Base-by-base conservation (phyloP, 352 stramenopile genomes). In the Plasmopara halstedii region DNA sequence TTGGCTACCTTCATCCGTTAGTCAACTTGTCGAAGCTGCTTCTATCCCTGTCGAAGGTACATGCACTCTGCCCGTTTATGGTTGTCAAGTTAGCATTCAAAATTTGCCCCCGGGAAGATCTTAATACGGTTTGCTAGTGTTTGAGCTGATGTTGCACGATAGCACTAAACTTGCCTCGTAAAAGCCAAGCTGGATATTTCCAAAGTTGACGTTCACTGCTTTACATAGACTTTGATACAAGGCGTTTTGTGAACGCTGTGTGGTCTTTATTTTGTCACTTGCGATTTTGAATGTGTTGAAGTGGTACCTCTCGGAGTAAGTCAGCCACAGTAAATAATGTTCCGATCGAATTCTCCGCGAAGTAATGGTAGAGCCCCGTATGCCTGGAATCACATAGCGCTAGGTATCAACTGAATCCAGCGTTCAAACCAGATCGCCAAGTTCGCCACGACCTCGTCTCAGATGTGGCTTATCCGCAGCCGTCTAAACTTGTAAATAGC, bases 181-280 rank as follows among this genome's bases (percentile, higher is more conserved):
- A 19, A 0, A 57, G 13, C 42, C 42, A 62, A 29, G 35, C 14
- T 9, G 41, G 46, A 7, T 35, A 27, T 8, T 11, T 10, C 46
- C 53, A 61, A 0, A 17, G 29, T 14, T 4, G 29, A 4, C 14
- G 23, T 9, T 8, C 23, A 4, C 23, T 4, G 4, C 23, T 27
- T 8, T 27, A 8, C 8, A 27, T 27, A 27, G 4, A 27, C 11
- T 2, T 4, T 6, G 3, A 4, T 10, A 4, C 7, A 2, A 29
- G 25, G 11, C 25, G 3, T 11, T 11, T 6, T 4, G 7, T 10
- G 11, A 29, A 2, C 25, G 25, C 1, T 29, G 11, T 22, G 19
- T 56, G 46, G 13, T 56, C 53, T 46, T 52, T 41, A 10, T 41
- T 45, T 14, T 56, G 41, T 35, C 42, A 56, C 10, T 45, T 49